Evolutionary conservation across 352 stramenopile genomes (phyloP).

Genomic region (Aphanomyces euteiches): DNA sequence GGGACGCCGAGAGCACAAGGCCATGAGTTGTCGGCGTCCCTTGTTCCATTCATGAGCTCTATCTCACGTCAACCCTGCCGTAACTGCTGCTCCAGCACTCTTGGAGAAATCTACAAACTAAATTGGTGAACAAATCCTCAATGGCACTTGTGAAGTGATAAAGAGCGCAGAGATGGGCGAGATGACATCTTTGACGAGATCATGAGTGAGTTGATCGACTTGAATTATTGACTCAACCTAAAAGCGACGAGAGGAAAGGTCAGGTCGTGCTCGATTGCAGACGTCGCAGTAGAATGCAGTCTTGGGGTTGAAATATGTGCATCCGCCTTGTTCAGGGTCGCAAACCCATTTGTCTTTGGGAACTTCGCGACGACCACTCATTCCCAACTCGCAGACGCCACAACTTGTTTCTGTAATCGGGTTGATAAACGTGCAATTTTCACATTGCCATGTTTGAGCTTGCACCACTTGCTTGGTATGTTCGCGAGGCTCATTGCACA

Average conservation of each 20-base stretch:
- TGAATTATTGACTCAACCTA: constrained; percentile 29
- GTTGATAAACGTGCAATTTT: constrained; percentile 86
- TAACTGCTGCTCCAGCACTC: too few species aligned
- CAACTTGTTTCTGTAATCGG: constrained; percentile 63
- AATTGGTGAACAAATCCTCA: too few species aligned
- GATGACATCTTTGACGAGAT: too few species aligned
- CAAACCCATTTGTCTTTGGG: constrained; percentile 83
- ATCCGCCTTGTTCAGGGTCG: constrained; percentile 74
- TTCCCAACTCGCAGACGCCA: constrained; percentile 78
- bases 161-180: too few species aligned
- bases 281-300: constrained; percentile 87
- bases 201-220: too few species aligned
- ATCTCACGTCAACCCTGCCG: too few species aligned
- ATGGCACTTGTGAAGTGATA: too few species aligned
- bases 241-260: constrained; percentile 69
- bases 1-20: too few species aligned
- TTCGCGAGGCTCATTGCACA: constrained; percentile 53
- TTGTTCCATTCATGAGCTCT: too few species aligned
- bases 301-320: constrained; percentile 83
- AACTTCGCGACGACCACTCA: constrained; percentile 70
- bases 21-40: too few species aligned
- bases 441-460: constrained; percentile 61
- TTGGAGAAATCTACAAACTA: too few species aligned
- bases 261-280: constrained; percentile 77
- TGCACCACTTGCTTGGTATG: constrained; percentile 34